phyloP scores from a whole-genome alignment of 1,284 basidiomycete species.

The Fomitopsis betulina region DNA sequence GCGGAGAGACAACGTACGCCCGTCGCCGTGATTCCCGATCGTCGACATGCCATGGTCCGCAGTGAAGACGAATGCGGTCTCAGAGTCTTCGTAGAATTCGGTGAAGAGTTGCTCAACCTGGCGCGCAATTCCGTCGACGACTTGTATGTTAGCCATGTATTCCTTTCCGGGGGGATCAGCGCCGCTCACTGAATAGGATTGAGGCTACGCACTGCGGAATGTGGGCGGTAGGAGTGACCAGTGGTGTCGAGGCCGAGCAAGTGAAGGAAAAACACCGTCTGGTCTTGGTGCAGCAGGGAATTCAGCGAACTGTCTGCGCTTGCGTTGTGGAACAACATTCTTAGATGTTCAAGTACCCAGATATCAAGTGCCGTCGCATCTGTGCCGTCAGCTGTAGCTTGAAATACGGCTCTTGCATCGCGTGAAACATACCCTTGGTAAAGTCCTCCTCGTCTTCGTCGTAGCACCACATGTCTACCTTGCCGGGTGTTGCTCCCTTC shows the following conservation, averaged over 20 bases:
- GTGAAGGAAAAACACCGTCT: slow-evolving; percentile 82
- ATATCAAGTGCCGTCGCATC: slow-evolving; percentile 78
- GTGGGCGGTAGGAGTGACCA: slow-evolving; percentile 85
- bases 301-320: slow-evolving; percentile 46
- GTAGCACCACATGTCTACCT: slow-evolving; percentile 76
- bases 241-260: slow-evolving; percentile 85
- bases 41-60: slow-evolving; percentile 91
- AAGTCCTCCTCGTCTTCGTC: slow-evolving; percentile 80
- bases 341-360: slow-evolving; percentile 76
- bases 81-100: slow-evolving; percentile 63
- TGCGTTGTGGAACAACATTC: slow-evolving; percentile 58
- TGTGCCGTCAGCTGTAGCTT: slow-evolving; percentile 20
- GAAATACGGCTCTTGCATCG: not conserved
- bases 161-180: slow-evolving; percentile 41
- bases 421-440: slow-evolving; percentile 57
- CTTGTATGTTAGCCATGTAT: slow-evolving; percentile 82
- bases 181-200: not conserved
- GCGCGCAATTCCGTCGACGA: slow-evolving; percentile 77
- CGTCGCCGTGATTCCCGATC: slow-evolving; percentile 89
- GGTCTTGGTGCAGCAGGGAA: slow-evolving; percentile 44
- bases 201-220: slow-evolving; percentile 52
- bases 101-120: slow-evolving; percentile 61
- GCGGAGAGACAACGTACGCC: slow-evolving; percentile 41
- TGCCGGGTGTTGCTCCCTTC: slow-evolving; percentile 66
- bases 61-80: slow-evolving; percentile 81